Percentiles rank a stretch among this genome's conserved stretches.
Conservation (phyloP, 495 filamentous ascomycete species). For the Cetradonia linearis region DNA sequence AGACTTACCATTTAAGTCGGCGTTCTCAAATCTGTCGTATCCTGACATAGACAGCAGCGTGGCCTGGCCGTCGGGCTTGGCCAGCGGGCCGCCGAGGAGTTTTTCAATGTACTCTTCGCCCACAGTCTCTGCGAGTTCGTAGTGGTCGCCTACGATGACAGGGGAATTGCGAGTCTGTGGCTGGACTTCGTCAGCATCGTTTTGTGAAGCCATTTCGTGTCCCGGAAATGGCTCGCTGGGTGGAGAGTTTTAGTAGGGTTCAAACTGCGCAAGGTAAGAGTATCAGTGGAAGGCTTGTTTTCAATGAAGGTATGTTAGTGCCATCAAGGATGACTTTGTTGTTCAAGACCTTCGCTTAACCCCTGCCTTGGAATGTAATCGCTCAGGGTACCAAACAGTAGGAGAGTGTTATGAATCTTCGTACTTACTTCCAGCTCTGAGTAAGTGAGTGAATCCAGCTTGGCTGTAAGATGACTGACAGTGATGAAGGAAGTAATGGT, state of each 20-base stretch:
- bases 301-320: conserved; percentile 9
- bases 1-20: conserved; percentile 37
- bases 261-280: background rate
- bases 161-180: conserved; percentile 41
- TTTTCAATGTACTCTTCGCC: conserved; percentile 38
- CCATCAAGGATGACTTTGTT: conserved; percentile 22
- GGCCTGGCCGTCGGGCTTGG: conserved; percentile 38
- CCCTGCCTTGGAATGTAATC: conserved; percentile 12
- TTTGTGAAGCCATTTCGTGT: conserved; percentile 26
- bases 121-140: conserved; percentile 44
- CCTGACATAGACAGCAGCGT: conserved; percentile 45
- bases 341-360: conserved; percentile 5
- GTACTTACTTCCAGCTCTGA: conserved; percentile 20
- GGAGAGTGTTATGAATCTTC: background rate
- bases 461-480: conserved; percentile 9
- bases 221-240: conserved; percentile 8
- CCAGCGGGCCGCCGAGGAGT: conserved; percentile 41
- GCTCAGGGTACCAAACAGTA: background rate
- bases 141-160: conserved; percentile 44
- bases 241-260: background rate
- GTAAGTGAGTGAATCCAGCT: conserved; percentile 22
- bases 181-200: conserved; percentile 10
- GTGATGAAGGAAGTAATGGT: background rate
- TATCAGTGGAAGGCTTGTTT: background rate
- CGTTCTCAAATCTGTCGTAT: conserved; percentile 37